Evolutionary conservation across 306 rosid genomes (phyloP).

Genomic region (Neltuma alba): DNA sequence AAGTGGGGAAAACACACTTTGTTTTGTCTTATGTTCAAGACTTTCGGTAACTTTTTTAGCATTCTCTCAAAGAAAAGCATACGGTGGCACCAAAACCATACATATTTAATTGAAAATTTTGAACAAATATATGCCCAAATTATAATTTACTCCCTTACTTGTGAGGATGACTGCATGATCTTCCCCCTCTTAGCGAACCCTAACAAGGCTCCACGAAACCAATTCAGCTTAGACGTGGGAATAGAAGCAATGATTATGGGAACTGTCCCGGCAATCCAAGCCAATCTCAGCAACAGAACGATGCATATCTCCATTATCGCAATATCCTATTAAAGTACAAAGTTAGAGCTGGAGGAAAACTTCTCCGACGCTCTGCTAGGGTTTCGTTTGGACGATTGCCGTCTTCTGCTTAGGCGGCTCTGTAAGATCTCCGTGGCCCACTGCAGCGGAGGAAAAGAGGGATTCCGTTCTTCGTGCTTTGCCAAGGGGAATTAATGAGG

Average conservation of each 20-base stretch:
- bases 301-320: slow-evolving; percentile 50
- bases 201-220: slow-evolving; percentile 46
- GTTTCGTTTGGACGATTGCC: too few species aligned
- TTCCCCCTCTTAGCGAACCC: slow-evolving; percentile 69
- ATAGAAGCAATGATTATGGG: slow-evolving; percentile 65
- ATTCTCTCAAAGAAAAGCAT: neutral
- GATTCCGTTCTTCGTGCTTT: too few species aligned
- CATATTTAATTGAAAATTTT: neutral
- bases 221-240: slow-evolving; percentile 48
- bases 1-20: neutral
- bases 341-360: too few species aligned
- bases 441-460: too few species aligned
- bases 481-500: too few species aligned
- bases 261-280: slow-evolving; percentile 69
- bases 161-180: slow-evolving; percentile 65
- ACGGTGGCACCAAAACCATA: neutral
- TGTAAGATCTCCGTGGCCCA: too few species aligned
- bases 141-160: slow-evolving; percentile 36
- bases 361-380: too few species aligned
- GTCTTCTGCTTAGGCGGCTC: too few species aligned
- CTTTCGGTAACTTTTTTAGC: neutral
- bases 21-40: neutral
- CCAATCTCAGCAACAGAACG: slow-evolving; percentile 57
- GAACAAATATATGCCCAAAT: neutral
- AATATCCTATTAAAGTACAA: neutral